A percentile compares a stretch with the other conserved stretches of the same genome.
These are phyloP conservation scores for Daldinia eschscholtzii DNA, from an alignment of 2,329 filamentous ascomycete genomes.

Conservation along the genomic window DNA sequence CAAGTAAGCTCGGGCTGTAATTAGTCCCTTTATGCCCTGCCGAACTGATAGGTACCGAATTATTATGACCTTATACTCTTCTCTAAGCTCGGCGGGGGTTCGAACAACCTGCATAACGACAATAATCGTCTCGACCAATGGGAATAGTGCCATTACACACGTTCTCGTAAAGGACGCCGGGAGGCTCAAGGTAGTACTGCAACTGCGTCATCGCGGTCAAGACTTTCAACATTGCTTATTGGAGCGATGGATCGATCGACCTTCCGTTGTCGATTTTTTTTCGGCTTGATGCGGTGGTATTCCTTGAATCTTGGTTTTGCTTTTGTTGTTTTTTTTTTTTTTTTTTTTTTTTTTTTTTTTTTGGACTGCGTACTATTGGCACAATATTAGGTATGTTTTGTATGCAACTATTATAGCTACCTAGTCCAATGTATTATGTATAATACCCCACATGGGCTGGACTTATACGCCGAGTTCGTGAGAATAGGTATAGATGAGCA, in stretches of 20 bases:
- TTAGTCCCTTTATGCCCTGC: constrained; percentile 5
- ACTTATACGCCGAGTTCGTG: constrained; percentile 16
- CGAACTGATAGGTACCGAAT: constrained; percentile 14
- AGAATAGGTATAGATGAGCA: constrained; percentile 31
- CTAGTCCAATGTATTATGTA: background rate
- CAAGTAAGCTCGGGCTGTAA: constrained; percentile 5
- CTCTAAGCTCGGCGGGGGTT: constrained; percentile 3
- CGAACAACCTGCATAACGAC: constrained; percentile 24
- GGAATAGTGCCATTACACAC: constrained; percentile 32
- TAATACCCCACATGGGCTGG: constrained; percentile 28
- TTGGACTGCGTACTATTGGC: background rate
- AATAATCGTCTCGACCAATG: constrained; percentile 31
- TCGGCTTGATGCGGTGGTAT: background rate
- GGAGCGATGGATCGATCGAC: constrained; percentile 25
- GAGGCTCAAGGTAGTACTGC: constrained; percentile 31
- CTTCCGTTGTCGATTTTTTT: constrained; percentile 27
- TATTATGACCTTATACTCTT: constrained; percentile 2
- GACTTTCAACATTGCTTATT: constrained; percentile 16
- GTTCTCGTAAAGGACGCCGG: constrained; percentile 23
- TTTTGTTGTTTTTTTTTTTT: no score
- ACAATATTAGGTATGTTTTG: constrained; percentile 5
- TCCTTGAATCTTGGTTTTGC: constrained; percentile 2
- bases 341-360: no score
- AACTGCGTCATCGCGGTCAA: constrained; percentile 9
- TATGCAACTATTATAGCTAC: no score